Conservation (phyloP, 208 protist species). For the Paratrypanosoma confusum region DNA sequence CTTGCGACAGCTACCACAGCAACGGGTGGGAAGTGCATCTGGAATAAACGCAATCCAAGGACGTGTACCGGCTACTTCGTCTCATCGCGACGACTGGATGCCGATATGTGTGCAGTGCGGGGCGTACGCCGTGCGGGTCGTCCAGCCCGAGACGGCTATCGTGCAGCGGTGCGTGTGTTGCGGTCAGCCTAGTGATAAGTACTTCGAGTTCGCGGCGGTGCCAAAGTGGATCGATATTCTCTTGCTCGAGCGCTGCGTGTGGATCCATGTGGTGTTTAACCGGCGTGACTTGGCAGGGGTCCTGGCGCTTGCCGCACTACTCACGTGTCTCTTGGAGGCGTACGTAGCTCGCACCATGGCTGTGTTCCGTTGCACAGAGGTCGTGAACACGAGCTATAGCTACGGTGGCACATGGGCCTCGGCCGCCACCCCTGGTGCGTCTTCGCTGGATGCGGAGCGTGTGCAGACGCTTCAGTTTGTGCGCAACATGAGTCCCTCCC, state of each 20-base stretch:
- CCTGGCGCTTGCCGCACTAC: constrained; percentile 18
- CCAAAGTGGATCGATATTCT: constrained; percentile 71
- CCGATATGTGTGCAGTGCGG: constrained; percentile 71
- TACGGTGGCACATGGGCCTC: constrained; percentile 40
- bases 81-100: constrained; percentile 22
- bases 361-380: constrained; percentile 18
- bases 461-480: constrained; percentile 56
- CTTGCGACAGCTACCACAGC: too few relatives aligned
- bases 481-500: constrained; percentile 24
- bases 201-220: constrained; percentile 59
- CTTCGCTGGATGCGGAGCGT: too few relatives aligned
- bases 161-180: constrained; percentile 64
- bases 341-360: constrained; percentile 50
- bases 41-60: too few relatives aligned
- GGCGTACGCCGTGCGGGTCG: constrained; percentile 24
- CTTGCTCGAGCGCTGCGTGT: constrained; percentile 52
- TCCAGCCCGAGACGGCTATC: constrained; percentile 56
- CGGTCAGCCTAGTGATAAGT: constrained; percentile 43
- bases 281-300: constrained; percentile 5
- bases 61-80: not conserved
- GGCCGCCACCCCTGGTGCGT: too few relatives aligned
- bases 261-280: constrained; percentile 75
- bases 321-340: constrained; percentile 59
- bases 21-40: too few relatives aligned
- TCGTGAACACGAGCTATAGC: constrained; percentile 32